phyloP scores from a whole-genome alignment of 1,284 basidiomycete species.

The Leccinum fallax region DNA sequence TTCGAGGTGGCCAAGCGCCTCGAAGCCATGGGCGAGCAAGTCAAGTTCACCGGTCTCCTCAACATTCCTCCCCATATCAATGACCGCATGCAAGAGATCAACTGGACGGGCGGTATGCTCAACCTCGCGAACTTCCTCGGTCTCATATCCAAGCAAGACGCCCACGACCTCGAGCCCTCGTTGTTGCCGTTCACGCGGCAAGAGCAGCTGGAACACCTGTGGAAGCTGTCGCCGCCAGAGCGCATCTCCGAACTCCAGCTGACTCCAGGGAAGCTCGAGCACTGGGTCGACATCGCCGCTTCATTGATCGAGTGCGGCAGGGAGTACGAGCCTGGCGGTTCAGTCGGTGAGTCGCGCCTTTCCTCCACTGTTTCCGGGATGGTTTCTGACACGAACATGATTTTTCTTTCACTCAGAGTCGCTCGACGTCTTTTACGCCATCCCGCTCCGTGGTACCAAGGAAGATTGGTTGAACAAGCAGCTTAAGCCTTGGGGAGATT shows the following conservation, averaged over 20 bases:
- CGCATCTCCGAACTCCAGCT: constrained; percentile 35
- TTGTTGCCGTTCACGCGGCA: constrained; percentile 21
- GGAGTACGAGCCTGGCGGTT: constrained; percentile 26
- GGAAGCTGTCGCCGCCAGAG: constrained; percentile 35
- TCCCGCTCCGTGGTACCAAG: constrained; percentile 33
- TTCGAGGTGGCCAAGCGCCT: constrained; percentile 49
- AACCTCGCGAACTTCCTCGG: constrained; percentile 38
- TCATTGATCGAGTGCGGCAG: constrained; percentile 37
- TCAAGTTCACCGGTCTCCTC: constrained; percentile 45
- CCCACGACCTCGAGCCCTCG: constrained; percentile 23
- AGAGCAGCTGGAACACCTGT: constrained; percentile 32
- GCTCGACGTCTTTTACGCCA: constrained; percentile 35
- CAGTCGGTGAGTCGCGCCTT: constrained; percentile 26
- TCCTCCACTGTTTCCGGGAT: background rate
- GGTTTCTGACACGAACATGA: background rate
- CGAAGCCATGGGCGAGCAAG: constrained; percentile 38
- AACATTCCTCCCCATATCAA: constrained; percentile 48
- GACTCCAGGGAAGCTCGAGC: constrained; percentile 30
- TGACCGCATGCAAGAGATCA: constrained; percentile 45
- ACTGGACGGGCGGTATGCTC: constrained; percentile 44
- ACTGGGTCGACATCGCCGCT: constrained; percentile 36
- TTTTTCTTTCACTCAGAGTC: constrained; percentile 11
- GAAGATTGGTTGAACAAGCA: constrained; percentile 39
- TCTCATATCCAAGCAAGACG: constrained; percentile 31
- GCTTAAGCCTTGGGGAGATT: constrained; percentile 34